Conservation (phyloP, 2,329 filamentous ascomycete species). For the Erysiphe pulchra region DNA sequence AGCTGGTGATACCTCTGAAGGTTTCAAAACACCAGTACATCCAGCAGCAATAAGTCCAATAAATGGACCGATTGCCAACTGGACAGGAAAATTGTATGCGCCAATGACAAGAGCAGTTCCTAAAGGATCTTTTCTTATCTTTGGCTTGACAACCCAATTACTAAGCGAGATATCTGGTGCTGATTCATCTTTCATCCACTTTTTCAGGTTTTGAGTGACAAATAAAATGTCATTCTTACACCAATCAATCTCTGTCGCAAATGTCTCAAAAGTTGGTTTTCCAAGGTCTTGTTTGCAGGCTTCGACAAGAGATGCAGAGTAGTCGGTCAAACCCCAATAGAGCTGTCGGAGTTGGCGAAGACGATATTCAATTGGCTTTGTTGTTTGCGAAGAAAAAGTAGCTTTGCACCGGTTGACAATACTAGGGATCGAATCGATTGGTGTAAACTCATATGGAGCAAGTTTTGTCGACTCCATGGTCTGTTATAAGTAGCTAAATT, state of each 20-base stretch:
- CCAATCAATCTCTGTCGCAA: conserved; percentile 53
- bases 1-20: conserved; percentile 56
- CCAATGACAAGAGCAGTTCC: conserved; percentile 69
- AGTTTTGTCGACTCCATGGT: no score
- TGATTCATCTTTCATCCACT: conserved; percentile 63
- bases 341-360: conserved; percentile 73
- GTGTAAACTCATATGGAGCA: conserved; percentile 27
- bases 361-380: conserved; percentile 59
- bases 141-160: conserved; percentile 44
- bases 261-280: conserved; percentile 52
- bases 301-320: conserved; percentile 43
- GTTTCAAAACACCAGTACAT: conserved; percentile 76
- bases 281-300: conserved; percentile 55
- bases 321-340: conserved; percentile 78
- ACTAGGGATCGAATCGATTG: conserved; percentile 37
- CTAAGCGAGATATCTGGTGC: conserved; percentile 41
- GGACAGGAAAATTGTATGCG: conserved; percentile 82
- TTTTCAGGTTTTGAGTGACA: conserved; percentile 49
- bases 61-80: conserved; percentile 52
- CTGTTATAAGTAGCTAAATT: no score
- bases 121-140: conserved; percentile 66
- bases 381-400: conserved; percentile 58
- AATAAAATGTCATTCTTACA: conserved; percentile 59
- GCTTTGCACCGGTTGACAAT: conserved; percentile 33
- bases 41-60: conserved; percentile 82